Evolutionary conservation across 345 rosid species (phyloP).

Genomic region (Populus ilicifolia): DNA sequence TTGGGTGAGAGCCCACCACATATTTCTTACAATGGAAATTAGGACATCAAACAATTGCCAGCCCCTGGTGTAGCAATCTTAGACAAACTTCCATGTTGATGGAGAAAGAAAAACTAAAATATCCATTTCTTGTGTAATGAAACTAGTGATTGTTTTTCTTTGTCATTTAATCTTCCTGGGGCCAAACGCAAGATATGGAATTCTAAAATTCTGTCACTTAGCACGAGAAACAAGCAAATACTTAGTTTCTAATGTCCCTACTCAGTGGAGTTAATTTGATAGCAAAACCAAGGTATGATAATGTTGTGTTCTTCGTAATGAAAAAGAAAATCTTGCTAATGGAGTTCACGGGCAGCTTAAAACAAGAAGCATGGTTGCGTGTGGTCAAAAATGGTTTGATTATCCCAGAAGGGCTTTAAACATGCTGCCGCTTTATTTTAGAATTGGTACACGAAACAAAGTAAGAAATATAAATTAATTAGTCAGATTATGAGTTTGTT

Average conservation of each 20-base stretch:
- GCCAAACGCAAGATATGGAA: neutral
- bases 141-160: too few species aligned
- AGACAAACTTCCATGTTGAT: too few species aligned
- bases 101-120: neutral
- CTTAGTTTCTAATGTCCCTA: neutral
- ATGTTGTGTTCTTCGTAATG: neutral
- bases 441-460: neutral
- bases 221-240: neutral
- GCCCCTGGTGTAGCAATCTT: neutral
- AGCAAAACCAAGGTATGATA: neutral
- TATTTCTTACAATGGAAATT: neutral
- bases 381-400: neutral
- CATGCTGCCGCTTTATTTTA: neutral
- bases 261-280: too few species aligned
- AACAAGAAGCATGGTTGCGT: constrained; percentile 1
- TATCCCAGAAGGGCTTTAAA: neutral
- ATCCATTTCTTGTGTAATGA: neutral
- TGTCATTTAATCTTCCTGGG: neutral
- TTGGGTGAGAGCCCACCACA: neutral
- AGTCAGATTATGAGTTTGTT: too few species aligned
- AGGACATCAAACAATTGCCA: neutral
- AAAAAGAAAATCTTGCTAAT: neutral
- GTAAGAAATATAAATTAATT: neutral
- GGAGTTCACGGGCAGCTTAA: neutral
- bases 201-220: neutral